Evolutionary conservation across 192 early-diverging fungal genomes (phyloP).

Genomic region (Mortierella antarctica): DNA sequence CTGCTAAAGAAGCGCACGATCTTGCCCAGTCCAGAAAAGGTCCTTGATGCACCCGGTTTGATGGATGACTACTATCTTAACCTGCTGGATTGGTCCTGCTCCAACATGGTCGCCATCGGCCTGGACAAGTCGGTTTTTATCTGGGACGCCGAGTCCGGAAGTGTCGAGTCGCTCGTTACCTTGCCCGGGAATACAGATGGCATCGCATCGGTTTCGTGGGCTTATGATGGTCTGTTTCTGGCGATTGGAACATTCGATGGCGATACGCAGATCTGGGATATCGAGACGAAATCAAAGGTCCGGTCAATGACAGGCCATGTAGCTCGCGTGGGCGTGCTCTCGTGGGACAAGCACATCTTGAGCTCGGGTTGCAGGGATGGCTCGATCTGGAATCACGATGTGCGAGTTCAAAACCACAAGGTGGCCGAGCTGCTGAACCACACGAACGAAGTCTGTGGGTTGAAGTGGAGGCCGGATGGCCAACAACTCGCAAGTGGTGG

Average conservation of each 20-base stretch:
- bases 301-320: slow-evolving; percentile 87
- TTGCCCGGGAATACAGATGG: slow-evolving; percentile 54
- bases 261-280: slow-evolving; percentile 92
- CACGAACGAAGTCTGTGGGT: slow-evolving; percentile 85
- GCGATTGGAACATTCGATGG: slow-evolving; percentile 83
- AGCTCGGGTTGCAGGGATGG: slow-evolving; percentile 91
- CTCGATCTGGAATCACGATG: slow-evolving; percentile 95
- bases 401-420: slow-evolving; percentile 88
- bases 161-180: slow-evolving; percentile 58
- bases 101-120: slow-evolving; percentile 88
- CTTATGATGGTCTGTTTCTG: slow-evolving; percentile 68
- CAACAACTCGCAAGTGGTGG: slow-evolving; percentile 89
- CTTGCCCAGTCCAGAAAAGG: slow-evolving; percentile 79
- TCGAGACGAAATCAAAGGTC: slow-evolving; percentile 76
- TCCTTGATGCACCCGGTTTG: slow-evolving; percentile 91
- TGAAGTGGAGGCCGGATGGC: slow-evolving; percentile 88
- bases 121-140: slow-evolving; percentile 89
- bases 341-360: slow-evolving; percentile 87
- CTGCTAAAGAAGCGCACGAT: slow-evolving; percentile 72
- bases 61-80: slow-evolving; percentile 97
- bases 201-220: slow-evolving; percentile 86
- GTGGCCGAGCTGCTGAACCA: slow-evolving; percentile 77
- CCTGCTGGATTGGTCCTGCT: slow-evolving; percentile 89
- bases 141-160: slow-evolving; percentile 85
- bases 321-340: slow-evolving; percentile 84